phyloP scores from a whole-genome alignment of 257 asterid species.

The Solanum virginianum region DNA sequence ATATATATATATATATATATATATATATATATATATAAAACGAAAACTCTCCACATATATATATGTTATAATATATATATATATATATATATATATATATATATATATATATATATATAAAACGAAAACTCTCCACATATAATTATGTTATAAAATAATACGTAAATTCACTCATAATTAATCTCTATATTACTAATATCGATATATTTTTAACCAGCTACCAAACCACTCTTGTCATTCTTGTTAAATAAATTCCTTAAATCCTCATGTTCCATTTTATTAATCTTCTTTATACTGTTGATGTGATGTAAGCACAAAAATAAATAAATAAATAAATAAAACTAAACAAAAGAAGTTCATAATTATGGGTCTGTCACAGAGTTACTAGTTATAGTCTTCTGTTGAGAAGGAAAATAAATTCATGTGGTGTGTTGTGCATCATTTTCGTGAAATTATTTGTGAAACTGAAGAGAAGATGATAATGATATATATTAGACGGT shows the following conservation, averaged over 20 bases:
- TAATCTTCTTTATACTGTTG: neutral
- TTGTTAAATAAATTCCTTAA: neutral
- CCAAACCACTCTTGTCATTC: neutral
- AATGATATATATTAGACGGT: neutral
- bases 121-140: too few species aligned
- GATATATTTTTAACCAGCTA: neutral
- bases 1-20: too few species aligned
- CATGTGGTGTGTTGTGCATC: constrained; percentile 3
- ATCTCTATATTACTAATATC: neutral
- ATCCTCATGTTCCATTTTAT: neutral
- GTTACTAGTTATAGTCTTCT: neutral
- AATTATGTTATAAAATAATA: too few species aligned
- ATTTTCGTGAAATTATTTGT: neutral
- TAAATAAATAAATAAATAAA: neutral
- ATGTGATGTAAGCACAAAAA: neutral
- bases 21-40: too few species aligned
- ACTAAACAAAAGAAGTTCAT: neutral
- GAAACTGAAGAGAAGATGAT: neutral
- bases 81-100: too few species aligned
- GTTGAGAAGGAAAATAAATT: neutral
- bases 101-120: too few species aligned
- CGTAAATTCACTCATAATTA: too few species aligned
- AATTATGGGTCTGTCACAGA: neutral
- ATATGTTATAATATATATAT: too few species aligned
- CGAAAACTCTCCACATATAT: too few species aligned